phyloP scores from a whole-genome alignment of 148 eudicot species.

The Fagopyrum tataricum region DNA sequence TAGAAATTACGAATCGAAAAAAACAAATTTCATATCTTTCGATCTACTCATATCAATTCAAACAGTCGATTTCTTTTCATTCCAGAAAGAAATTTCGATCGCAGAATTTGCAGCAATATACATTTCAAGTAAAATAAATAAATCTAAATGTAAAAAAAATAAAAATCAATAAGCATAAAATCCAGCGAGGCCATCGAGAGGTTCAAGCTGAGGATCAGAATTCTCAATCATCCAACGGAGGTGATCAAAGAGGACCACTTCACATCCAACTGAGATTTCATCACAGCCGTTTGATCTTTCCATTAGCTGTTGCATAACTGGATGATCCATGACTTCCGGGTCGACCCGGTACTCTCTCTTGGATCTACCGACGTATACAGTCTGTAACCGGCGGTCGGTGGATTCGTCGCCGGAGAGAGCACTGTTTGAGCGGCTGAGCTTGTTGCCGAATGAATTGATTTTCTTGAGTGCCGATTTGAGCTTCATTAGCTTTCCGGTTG shows the following conservation, averaged over 20 bases:
- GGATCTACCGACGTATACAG: constrained; percentile 20
- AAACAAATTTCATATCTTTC: no score
- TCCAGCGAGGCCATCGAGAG: constrained; percentile 18
- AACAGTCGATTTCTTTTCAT: no score
- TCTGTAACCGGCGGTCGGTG: not conserved
- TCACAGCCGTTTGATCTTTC: constrained; percentile 20
- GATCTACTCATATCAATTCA: no score
- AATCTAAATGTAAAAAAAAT: not conserved
- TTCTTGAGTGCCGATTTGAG: constrained; percentile 22
- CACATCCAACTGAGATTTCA: constrained; percentile 17
- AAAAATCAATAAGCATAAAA: constrained; percentile 7
- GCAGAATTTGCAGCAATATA: not conserved
- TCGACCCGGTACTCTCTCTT: constrained; percentile 12
- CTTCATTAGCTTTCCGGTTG: constrained; percentile 16
- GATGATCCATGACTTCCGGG: constrained; percentile 11
- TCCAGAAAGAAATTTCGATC: no score
- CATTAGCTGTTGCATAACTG: constrained; percentile 1
- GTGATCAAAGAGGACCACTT: constrained; percentile 25
- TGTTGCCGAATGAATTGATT: constrained; percentile 21
- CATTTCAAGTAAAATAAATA: not conserved
- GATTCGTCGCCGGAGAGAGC: not conserved
- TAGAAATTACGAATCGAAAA: no score
- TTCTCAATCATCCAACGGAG: constrained; percentile 20
- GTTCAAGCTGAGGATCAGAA: constrained; percentile 15
- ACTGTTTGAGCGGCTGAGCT: constrained; percentile 16